phyloP scores from a whole-genome alignment of 2,329 filamentous ascomycete genomes.

The Balansia obtecta region DNA sequence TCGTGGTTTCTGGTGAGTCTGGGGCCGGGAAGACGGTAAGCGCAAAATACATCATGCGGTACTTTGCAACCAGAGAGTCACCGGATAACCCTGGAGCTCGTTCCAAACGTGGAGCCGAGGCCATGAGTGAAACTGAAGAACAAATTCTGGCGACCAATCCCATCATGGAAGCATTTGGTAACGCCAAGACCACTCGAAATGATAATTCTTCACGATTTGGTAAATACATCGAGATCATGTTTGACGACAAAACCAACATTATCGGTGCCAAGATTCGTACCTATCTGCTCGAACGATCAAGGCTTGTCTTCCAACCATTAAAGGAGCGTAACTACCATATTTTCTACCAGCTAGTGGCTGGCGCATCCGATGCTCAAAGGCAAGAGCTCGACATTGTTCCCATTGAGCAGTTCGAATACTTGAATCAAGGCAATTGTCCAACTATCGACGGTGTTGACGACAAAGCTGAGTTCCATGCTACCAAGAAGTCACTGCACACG shows the following conservation, averaged over 20 bases:
- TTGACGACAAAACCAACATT: conserved; percentile 87
- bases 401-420: conserved; percentile 85
- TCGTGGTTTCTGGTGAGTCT: conserved; percentile 98
- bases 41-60: conserved; percentile 99
- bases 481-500: conserved; percentile 71
- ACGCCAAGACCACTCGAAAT: conserved; percentile 98
- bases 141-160: conserved; percentile 97
- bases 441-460: conserved; percentile 92
- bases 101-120: conserved; percentile 58
- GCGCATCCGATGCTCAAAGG: conserved; percentile 73
- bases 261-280: conserved; percentile 96
- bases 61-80: conserved; percentile 94
- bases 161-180: conserved; percentile 99
- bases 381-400: conserved; percentile 68
- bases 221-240: conserved; percentile 99
- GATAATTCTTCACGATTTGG: conserved; percentile 98
- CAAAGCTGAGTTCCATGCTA: conserved; percentile 83
- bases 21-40: conserved; percentile 98
- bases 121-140: conserved; percentile 97
- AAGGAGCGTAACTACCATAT: conserved; percentile 99
- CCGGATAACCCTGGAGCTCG: conserved; percentile 75
- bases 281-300: conserved; percentile 87
- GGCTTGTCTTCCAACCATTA: conserved; percentile 90
- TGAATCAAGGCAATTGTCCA: conserved; percentile 89
- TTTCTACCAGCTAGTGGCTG: conserved; percentile 93